Base-by-base conservation (phyloP, 2,329 filamentous ascomycete species). In the Pezizomycotina sp. region DNA sequence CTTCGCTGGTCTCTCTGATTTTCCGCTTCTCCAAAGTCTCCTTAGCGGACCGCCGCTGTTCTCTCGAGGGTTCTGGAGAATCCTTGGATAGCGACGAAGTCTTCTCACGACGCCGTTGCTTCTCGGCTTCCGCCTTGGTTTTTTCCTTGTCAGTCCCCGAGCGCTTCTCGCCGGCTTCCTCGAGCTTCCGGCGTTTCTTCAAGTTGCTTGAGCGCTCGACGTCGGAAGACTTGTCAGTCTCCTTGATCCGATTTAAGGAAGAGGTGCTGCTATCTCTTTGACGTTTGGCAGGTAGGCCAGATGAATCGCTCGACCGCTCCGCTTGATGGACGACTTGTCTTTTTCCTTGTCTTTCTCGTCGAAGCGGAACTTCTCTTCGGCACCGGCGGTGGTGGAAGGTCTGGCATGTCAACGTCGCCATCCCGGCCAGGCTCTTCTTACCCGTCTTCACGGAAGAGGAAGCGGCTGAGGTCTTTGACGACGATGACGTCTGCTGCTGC, bases 251-350 rank as follows among this genome's bases (percentile, higher is more conserved):
- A 14, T 37, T 42, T 36, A 38, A 45, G 18, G 47, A 47, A 19
- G 34, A 45, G 2, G 40, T 35, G 12, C 45, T 47, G 31, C 47
- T 47, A 20, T 48, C 46, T 14, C 46, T 43, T 7, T 47, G 45
- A 16, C 46, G 33, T 32, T 48, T 42, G 20, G 34, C 33, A 12
- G 39, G 29, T 16, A 42, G 38, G 27, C 46, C 40, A 18, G 38
- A 37, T 20, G 45, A 47, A 12, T 24, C 42, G 35, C 36, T 43
- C 26, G 31, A 29, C 20, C 39, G 43, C 29, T 45, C 45, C 5
- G 37, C 27, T 12, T 34, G 35, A 31, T 40, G 31, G 21, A 13
- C 8, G 28, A 19, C 21, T 38, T 42, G 26, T 45, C 32, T 28
- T 42, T 43, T 13, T 38, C 36, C 21, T 46, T 34, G 15, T 42